Conservation (phyloP, 768 basidiomycete species). For the Kwoniella pini region DNA sequence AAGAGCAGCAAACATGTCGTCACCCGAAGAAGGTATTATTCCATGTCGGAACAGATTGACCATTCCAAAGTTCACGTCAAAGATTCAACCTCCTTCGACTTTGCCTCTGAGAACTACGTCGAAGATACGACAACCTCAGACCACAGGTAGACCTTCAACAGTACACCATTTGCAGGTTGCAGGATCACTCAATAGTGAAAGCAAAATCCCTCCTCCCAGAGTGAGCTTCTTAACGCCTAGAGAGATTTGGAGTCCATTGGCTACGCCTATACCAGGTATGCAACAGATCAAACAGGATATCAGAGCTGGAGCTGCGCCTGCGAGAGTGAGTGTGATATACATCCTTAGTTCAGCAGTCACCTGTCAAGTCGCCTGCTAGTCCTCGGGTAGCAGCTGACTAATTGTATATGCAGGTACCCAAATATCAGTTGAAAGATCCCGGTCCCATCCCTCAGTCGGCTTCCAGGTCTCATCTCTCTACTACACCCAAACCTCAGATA, state of each 20-base stretch:
- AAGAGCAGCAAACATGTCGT: not conserved
- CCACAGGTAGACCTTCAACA: not conserved
- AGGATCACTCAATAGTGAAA: not conserved
- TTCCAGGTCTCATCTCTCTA: not conserved
- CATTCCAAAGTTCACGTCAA: not conserved
- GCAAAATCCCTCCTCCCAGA: conserved; percentile 2
- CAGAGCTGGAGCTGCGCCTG: not conserved
- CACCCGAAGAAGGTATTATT: not conserved
- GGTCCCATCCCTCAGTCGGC: not conserved
- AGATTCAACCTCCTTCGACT: not conserved
- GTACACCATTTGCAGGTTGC: not conserved
- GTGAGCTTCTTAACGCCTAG: conserved; percentile 19
- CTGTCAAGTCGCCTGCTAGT: no score
- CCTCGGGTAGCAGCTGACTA: not conserved
- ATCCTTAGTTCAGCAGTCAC: not conserved
- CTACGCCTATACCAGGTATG: conserved; percentile 12
- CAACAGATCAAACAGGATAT: not conserved
- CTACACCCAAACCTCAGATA: conserved; percentile 3
- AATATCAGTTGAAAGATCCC: conserved; percentile 10
- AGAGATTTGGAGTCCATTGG: conserved; percentile 19
- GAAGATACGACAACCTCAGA: not conserved
- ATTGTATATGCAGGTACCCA: conserved; percentile 1
- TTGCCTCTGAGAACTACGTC: conserved; percentile 5
- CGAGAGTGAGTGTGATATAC: not conserved
- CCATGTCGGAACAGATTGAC: not conserved